Evolutionary conservation across 805 yeast genomes (phyloP).

Genomic region (Starmerella bombicola): DNA sequence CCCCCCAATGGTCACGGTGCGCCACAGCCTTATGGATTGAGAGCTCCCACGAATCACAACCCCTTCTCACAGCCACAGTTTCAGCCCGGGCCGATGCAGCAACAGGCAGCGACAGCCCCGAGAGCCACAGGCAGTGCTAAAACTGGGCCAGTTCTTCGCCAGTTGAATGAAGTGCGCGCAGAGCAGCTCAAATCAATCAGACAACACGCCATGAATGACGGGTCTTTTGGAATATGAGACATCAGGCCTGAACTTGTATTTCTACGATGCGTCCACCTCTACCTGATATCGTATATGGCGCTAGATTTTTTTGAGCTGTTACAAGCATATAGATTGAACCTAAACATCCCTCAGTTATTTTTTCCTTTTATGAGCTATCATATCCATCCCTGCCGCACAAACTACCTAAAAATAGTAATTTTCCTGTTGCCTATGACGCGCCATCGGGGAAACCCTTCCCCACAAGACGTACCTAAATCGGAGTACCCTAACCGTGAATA

Average conservation of each 20-base stretch:
- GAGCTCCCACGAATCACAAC: not conserved
- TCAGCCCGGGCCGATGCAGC: not conserved
- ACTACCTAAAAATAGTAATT: not conserved
- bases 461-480: not conserved
- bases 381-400: not conserved
- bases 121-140: not conserved
- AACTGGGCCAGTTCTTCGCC: constrained; percentile 9
- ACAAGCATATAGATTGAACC: not conserved
- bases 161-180: constrained; percentile 12
- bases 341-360: not conserved
- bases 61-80: not conserved
- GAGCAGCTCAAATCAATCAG: constrained; percentile 13
- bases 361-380: not conserved
- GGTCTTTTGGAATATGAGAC: constrained; percentile 4
- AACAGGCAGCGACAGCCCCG: too few species aligned
- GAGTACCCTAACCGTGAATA: not conserved
- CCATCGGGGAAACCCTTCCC: too few species aligned
- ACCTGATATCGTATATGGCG: not conserved
- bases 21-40: not conserved
- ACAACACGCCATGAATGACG: constrained; percentile 14
- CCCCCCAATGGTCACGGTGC: not conserved
- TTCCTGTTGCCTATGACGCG: too few species aligned
- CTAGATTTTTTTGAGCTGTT: too few species aligned
- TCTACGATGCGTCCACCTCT: not conserved
- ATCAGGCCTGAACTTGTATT: not conserved